Evolutionary conservation across 176 grass and related monocot species (phyloP).

Genomic region (Hyparrhenia diplandra): DNA sequence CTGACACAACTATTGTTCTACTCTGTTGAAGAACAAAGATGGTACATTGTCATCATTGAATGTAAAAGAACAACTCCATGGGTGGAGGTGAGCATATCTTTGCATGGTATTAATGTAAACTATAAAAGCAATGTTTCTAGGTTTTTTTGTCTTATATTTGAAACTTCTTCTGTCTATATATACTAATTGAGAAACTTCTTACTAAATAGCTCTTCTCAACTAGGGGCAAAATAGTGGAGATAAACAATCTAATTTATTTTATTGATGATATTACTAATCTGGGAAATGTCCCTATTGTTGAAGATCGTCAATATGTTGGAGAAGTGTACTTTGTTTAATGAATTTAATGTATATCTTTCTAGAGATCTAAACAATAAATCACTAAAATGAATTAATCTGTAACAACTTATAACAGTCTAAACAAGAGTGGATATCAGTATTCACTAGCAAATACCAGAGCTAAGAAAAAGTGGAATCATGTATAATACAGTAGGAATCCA

Average conservation of each 20-base stretch:
- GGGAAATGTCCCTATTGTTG: not conserved
- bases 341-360: not conserved
- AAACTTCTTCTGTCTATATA: too few relatives aligned
- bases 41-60: constrained; percentile 1
- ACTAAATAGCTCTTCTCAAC: not conserved
- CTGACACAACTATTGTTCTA: not conserved
- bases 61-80: not conserved
- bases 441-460: not conserved
- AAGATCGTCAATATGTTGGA: not conserved
- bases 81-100: not conserved
- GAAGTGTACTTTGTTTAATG: not conserved
- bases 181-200: not conserved
- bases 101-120: not conserved
- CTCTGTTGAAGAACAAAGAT: not conserved
- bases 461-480: not conserved
- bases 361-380: not conserved
- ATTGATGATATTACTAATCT: not conserved
- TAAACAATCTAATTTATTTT: not conserved
- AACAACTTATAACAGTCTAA: not conserved
- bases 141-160: not conserved
- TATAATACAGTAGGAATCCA: not conserved
- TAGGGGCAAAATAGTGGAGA: not conserved
- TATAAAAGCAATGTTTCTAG: not conserved
- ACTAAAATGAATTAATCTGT: not conserved
- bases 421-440: not conserved